Evolutionary conservation across 2,329 filamentous ascomycete genomes (phyloP).

Genomic region (Cryoendolithus antarcticus): DNA sequence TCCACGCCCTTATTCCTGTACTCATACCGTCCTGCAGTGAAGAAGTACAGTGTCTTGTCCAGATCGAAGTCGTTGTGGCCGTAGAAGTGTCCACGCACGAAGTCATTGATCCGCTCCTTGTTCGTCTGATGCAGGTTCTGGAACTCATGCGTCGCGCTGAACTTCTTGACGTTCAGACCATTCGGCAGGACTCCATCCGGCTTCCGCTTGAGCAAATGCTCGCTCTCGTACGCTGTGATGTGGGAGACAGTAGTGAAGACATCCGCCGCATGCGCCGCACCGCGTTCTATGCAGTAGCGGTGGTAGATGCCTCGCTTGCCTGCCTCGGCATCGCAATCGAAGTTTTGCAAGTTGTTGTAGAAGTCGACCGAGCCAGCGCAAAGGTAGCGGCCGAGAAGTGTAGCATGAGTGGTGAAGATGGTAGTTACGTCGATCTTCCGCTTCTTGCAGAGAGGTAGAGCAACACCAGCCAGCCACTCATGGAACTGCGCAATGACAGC

Average conservation of each 20-base stretch:
- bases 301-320: constrained; percentile 98
- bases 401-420: constrained; percentile 97
- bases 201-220: constrained; percentile 94
- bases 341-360: constrained; percentile 96
- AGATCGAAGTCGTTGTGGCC: constrained; percentile 95
- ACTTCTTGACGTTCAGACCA: constrained; percentile 95
- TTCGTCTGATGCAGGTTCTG: constrained; percentile 94
- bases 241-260: constrained; percentile 98
- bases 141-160: constrained; percentile 96
- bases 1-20: constrained; percentile 98
- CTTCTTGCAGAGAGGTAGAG: constrained; percentile 81
- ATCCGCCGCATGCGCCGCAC: constrained; percentile 79
- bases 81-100: constrained; percentile 95
- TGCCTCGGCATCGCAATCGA: constrained; percentile 91
- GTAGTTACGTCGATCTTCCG: constrained; percentile 92
- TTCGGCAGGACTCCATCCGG: constrained; percentile 94
- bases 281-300: constrained; percentile 93
- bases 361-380: constrained; percentile 97
- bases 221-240: constrained; percentile 95
- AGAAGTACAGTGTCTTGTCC: constrained; percentile 94
- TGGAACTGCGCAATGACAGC: constrained; percentile 98
- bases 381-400: constrained; percentile 85
- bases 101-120: constrained; percentile 97
- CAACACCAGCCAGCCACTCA: constrained; percentile 94
- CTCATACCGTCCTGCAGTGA: constrained; percentile 93